Evolutionary conservation across 352 stramenopile genomes (phyloP).

Genomic region (Aphanomyces invadans): DNA sequence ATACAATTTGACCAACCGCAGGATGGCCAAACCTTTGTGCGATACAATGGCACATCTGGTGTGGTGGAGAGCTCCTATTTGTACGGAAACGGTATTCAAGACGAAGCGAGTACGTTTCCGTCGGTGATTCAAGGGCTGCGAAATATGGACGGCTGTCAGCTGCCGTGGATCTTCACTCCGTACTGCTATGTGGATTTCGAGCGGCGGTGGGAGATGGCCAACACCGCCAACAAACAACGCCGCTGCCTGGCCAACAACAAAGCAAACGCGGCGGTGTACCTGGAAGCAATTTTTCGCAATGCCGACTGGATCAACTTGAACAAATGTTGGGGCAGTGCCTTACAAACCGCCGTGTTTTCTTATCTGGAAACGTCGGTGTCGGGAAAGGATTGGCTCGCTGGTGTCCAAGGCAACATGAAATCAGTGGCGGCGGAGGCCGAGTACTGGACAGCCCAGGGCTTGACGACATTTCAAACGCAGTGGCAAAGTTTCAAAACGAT

Average conservation of each 20-base stretch:
- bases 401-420: not conserved
- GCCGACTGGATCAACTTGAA: not conserved
- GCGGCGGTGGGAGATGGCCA: too few species aligned
- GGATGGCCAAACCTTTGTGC: too few species aligned
- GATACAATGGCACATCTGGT: too few species aligned
- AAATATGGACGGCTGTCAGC: too few species aligned
- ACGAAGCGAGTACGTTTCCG: too few species aligned
- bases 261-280: conserved; percentile 6
- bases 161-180: too few species aligned
- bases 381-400: not conserved
- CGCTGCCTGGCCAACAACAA: not conserved
- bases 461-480: not conserved
- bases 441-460: not conserved
- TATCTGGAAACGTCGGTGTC: not conserved
- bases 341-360: not conserved
- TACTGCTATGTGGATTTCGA: too few species aligned
- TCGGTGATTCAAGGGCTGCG: too few species aligned
- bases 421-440: not conserved
- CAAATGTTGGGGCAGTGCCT: not conserved
- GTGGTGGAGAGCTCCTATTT: too few species aligned
- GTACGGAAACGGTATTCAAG: too few species aligned
- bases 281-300: conserved; percentile 10
- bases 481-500: conserved; percentile 21
- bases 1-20: too few species aligned
- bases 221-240: too few species aligned